Base-by-base conservation (phyloP, 768 basidiomycete species). In the Polyporus arcularius region DNA sequence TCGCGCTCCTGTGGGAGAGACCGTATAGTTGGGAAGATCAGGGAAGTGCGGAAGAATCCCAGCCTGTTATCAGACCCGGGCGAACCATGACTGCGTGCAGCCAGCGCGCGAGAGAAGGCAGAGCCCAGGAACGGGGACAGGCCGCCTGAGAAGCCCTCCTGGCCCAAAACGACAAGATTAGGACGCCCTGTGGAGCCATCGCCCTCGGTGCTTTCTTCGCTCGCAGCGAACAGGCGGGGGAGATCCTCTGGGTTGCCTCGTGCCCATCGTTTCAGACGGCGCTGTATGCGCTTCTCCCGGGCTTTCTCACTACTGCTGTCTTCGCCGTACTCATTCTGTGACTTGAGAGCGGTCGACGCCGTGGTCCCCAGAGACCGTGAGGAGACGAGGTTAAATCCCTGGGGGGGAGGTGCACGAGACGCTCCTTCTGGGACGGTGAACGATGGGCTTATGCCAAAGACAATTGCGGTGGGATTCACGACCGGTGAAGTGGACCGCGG, bases 361-460 rank as follows among this genome's bases (percentile, higher is more conserved):
- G 76, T 58, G 8, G 76, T 61, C 1, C 77, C 70, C 10, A 75
- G 53, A 50, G 68, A 77, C 47, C 79, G 79, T 64, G 73, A 82
- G 73, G 80, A 80, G 35, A 83, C 71, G 50, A 83, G 65, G 62
- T 75, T 80, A 55, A 85, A 60, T 39, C 76, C 75, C 14, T 68
- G 76, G 68, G 47, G 47, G 26, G 70, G 71, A 15, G 78, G 67
- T 2, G 74, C 61, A 28, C 70, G 58, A 5, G 66, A 47, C 2
- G 72, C 40, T 67, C 73, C 50, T 67, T 70, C 64, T 10, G 83
- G 76, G n/a, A 83, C 80, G 14, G 84, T 75, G n/a, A 94, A 75
- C 4, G 90, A 76, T 30, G 94, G 93, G 0, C 89, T 87, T 68
- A 92, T 85, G n/a, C 94, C 93, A 67, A 96, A 90, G 16, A 97